Evolutionary conservation across 2,329 filamentous ascomycete genomes (phyloP).

Genomic region (Microcera coccophila): DNA sequence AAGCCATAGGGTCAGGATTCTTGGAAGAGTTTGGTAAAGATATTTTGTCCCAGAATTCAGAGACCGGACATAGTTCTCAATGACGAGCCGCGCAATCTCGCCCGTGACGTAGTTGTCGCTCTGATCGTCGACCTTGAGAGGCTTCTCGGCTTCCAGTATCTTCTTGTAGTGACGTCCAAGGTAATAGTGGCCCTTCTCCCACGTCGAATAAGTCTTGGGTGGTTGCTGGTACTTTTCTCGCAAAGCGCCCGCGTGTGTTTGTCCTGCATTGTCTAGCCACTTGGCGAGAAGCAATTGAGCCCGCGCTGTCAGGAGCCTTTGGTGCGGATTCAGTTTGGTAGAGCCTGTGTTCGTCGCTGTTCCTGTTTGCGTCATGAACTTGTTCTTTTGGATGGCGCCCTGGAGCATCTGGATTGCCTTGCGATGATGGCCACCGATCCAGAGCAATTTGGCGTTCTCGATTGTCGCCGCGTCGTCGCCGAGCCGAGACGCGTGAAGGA

Average conservation of each 20-base stretch:
- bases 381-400: conserved; percentile 75
- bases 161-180: conserved; percentile 97
- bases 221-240: conserved; percentile 80
- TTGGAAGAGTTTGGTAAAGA: conserved; percentile 88
- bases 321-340: conserved; percentile 42
- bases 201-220: conserved; percentile 63
- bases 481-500: conserved; percentile 80
- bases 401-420: conserved; percentile 92
- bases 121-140: conserved; percentile 71
- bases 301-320: conserved; percentile 63
- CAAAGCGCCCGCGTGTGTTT: conserved; percentile 78
- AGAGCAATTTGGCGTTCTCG: conserved; percentile 87
- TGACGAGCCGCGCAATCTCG: conserved; percentile 80
- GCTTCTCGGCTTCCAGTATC: conserved; percentile 82
- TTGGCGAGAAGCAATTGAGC: conserved; percentile 89
- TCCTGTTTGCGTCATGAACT: conserved; percentile 57
- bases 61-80: conserved; percentile 89
- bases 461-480: conserved; percentile 86
- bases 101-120: conserved; percentile 72
- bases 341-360: conserved; percentile 32
- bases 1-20: conserved; percentile 89
- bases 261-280: conserved; percentile 93
- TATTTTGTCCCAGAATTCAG: conserved; percentile 90
- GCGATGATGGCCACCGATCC: conserved; percentile 88
- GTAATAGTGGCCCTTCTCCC: conserved; percentile 98